Evolutionary conservation across 306 rosid species (phyloP).

Genomic region (Ammopiptanthus mongolicus): DNA sequence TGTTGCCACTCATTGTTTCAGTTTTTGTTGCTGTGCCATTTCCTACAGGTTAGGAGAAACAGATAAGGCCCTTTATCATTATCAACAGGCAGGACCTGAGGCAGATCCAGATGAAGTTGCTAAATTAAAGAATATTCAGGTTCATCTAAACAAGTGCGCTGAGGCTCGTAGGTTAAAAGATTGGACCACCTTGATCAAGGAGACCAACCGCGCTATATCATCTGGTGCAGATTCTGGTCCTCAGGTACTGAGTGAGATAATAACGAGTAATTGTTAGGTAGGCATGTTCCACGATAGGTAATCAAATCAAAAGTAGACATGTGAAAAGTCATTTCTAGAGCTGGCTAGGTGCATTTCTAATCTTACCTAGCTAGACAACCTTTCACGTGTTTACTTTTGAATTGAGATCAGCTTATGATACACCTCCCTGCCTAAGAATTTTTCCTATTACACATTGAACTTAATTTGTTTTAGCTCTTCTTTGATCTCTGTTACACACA

Average conservation of each 20-base stretch:
- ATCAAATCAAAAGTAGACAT: background rate
- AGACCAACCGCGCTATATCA: slow-evolving; percentile 36
- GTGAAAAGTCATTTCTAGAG: background rate
- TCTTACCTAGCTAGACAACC: background rate
- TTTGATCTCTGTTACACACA: background rate
- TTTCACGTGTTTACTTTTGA: background rate
- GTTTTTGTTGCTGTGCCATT: background rate
- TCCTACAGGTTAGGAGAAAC: slow-evolving; percentile 65
- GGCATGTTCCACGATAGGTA: background rate
- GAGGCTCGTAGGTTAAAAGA: slow-evolving; percentile 71
- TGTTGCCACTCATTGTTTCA: background rate
- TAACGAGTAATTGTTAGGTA: background rate
- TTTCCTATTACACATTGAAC: background rate
- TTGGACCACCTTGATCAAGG: slow-evolving; percentile 66
- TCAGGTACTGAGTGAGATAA: slow-evolving; percentile 47
- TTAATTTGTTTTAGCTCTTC: background rate
- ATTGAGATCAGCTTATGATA: background rate
- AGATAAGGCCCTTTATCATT: slow-evolving; percentile 69
- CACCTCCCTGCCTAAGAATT: background rate
- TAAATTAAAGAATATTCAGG: slow-evolving; percentile 48
- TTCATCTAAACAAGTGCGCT: slow-evolving; percentile 60
- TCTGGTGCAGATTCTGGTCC: slow-evolving; percentile 91
- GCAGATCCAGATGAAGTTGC: slow-evolving; percentile 59
- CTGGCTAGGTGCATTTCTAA: background rate
- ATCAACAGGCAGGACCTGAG: slow-evolving; percentile 63